A percentile compares a stretch with the other conserved stretches of the same genome.
Conservation (phyloP, 2,329 filamentous ascomycete genomes). For the Trichoderma atroviride region DNA sequence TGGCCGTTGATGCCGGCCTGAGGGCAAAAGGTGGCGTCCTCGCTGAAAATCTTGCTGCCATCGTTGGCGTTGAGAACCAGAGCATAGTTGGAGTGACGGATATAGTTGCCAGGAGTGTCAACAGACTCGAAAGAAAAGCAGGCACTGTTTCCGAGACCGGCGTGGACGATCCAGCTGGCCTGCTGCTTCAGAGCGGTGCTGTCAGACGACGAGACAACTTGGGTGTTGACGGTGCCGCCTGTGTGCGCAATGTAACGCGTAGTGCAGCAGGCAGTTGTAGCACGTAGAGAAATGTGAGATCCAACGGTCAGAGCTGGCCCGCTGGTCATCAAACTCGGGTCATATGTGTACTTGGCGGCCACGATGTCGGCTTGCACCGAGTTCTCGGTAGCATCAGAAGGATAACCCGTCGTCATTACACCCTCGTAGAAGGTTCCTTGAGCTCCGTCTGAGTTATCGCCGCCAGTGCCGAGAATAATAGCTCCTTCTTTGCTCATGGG, state of each 20-base stretch:
- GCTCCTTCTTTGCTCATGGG: conserved; percentile 15
- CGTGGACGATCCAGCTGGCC: conserved; percentile 9
- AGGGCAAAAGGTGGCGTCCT: conserved; percentile 14
- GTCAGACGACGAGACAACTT: background rate
- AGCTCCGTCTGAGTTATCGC: background rate
- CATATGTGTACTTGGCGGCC: conserved; percentile 11
- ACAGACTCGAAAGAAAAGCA: conserved; percentile 14
- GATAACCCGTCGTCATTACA: conserved; percentile 14
- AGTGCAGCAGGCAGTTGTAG: conserved; percentile 1
- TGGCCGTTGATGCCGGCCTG: conserved; percentile 9
- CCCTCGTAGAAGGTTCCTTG: conserved; percentile 16
- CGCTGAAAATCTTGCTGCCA: background rate
- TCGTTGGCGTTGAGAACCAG: conserved; percentile 9
- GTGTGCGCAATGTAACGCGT: conserved; percentile 4
- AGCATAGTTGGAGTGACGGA: conserved; percentile 1
- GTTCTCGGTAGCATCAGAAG: conserved; percentile 12
- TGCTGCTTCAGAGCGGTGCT: background rate
- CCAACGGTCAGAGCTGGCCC: background rate
- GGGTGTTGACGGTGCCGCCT: conserved; percentile 6
- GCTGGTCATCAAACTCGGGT: background rate
- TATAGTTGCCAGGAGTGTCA: conserved; percentile 6
- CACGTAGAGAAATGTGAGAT: conserved; percentile 9
- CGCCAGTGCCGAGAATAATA: conserved; percentile 10
- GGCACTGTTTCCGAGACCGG: background rate
- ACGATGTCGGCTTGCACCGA: conserved; percentile 17